A percentile compares a stretch with the other conserved stretches of the same genome.
These are phyloP conservation scores for Ceratocystis huliohia DNA, from an alignment of 2,329 filamentous ascomycete genomes.

Conservation along the genomic window DNA sequence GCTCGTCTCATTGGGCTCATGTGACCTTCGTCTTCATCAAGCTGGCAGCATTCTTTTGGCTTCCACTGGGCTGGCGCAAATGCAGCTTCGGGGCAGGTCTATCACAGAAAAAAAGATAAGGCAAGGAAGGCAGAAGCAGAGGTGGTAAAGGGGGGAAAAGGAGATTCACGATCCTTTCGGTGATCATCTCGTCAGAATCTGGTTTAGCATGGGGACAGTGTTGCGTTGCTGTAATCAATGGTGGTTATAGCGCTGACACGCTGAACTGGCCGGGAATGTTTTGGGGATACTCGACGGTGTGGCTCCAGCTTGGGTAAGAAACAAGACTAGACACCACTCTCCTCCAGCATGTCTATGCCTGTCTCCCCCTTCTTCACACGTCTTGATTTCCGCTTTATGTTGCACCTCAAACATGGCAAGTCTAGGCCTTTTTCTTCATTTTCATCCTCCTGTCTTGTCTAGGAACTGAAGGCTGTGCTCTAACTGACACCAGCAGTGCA, in stretches of 20 bases:
- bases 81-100: background rate
- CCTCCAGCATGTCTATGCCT: background rate
- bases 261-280: too few relatives aligned
- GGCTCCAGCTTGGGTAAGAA: too few relatives aligned
- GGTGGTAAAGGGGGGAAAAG: background rate
- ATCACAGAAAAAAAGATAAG: background rate
- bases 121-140: background rate
- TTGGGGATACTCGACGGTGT: too few relatives aligned
- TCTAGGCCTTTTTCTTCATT: background rate
- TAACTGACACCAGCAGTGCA: background rate
- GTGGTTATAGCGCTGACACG: too few relatives aligned
- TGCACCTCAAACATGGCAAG: background rate
- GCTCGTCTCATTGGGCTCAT: background rate
- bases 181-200: too few relatives aligned
- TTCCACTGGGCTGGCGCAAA: background rate
- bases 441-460: background rate
- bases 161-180: too few relatives aligned
- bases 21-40: background rate
- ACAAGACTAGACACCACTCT: background rate
- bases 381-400: slow-evolving; percentile 1
- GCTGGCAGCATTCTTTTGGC: background rate
- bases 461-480: background rate
- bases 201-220: too few relatives aligned
- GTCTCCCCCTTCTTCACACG: background rate
- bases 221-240: too few relatives aligned